These are phyloP conservation scores for Artemisia annua DNA, from an alignment of 129 eudicot genomes.

Conservation along the genomic window DNA sequence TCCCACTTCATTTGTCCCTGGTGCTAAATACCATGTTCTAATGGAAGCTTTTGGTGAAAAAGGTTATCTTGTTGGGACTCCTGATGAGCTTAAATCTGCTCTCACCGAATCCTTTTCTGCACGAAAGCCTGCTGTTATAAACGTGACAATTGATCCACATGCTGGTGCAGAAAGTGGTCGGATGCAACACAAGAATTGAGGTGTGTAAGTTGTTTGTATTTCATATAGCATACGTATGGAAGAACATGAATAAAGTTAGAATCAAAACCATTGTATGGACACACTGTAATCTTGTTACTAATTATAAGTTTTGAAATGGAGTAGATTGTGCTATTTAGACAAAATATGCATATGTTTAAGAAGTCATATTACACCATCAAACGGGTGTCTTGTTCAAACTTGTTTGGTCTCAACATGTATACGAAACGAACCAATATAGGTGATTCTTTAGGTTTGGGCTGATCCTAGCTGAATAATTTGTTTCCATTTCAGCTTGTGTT, in stretches of 20 bases:
- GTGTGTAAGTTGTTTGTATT: slow-evolving; percentile 17
- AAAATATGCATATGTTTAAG: no score
- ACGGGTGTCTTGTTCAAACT: no score
- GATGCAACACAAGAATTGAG: slow-evolving; percentile 93
- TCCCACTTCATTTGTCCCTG: slow-evolving; percentile 93
- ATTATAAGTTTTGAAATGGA: no score
- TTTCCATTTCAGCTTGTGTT: no score
- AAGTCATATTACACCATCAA: no score
- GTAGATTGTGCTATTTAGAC: no score
- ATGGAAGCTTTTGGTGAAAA: slow-evolving; percentile 96
- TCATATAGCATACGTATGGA: slow-evolving; percentile 13
- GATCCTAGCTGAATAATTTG: no score
- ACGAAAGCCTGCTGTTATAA: slow-evolving; percentile 86
- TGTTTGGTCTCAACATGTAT: no score
- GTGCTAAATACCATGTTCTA: slow-evolving; percentile 78
- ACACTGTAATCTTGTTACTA: slow-evolving; percentile 17
- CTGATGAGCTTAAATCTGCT: slow-evolving; percentile 87
- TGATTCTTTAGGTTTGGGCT: no score
- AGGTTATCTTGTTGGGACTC: slow-evolving; percentile 89
- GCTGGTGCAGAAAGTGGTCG: slow-evolving; percentile 99
- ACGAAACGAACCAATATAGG: no score
- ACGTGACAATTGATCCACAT: slow-evolving; percentile 85
- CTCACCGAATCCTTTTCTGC: slow-evolving; percentile 73
- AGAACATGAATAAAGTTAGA: slow-evolving; percentile 6
- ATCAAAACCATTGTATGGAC: slow-evolving; percentile 10